These are phyloP conservation scores for Ramularia endophylla DNA, from an alignment of 2,329 filamentous ascomycete genomes.

Conservation along the genomic window DNA sequence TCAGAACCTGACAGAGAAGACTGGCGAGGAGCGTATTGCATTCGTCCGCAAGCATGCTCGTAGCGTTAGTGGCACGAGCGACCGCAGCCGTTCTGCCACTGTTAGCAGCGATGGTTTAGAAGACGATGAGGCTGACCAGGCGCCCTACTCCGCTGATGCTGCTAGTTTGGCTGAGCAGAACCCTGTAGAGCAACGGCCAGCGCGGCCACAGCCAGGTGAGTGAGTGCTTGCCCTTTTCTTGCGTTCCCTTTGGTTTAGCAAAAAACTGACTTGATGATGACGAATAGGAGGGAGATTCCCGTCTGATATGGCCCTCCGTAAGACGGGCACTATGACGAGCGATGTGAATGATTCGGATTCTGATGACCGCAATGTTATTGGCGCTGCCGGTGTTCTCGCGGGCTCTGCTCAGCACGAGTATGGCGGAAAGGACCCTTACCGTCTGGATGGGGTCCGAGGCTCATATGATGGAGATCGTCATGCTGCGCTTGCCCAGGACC, in stretches of 20 bases:
- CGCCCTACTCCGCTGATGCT: constrained; percentile 59
- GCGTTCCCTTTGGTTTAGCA: constrained; percentile 10
- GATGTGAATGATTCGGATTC: constrained; percentile 58
- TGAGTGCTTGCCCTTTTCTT: constrained; percentile 32
- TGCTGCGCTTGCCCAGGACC: background rate
- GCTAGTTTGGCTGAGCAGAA: constrained; percentile 34
- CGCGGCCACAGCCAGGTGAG: constrained; percentile 79
- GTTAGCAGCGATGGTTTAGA: constrained; percentile 70
- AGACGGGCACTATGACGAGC: constrained; percentile 58
- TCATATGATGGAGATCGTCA: constrained; percentile 6
- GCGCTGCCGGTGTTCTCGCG: constrained; percentile 30
- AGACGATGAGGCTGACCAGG: constrained; percentile 62
- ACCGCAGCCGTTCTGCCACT: constrained; percentile 42
- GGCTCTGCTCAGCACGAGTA: constrained; percentile 20
- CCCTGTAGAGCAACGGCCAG: constrained; percentile 41
- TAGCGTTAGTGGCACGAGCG: constrained; percentile 62
- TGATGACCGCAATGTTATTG: constrained; percentile 54
- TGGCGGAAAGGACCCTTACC: constrained; percentile 26
- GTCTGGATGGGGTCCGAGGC: constrained; percentile 22
- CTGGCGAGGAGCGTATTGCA: constrained; percentile 77
- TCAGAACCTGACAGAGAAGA: constrained; percentile 80
- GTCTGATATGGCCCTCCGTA: constrained; percentile 83
- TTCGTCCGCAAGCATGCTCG: constrained; percentile 80
- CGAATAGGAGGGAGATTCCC: constrained; percentile 67
- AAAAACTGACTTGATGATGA: constrained; percentile 6